phyloP scores from a whole-genome alignment of 139 green algal genomes.

The Nannochloris sp. region DNA sequence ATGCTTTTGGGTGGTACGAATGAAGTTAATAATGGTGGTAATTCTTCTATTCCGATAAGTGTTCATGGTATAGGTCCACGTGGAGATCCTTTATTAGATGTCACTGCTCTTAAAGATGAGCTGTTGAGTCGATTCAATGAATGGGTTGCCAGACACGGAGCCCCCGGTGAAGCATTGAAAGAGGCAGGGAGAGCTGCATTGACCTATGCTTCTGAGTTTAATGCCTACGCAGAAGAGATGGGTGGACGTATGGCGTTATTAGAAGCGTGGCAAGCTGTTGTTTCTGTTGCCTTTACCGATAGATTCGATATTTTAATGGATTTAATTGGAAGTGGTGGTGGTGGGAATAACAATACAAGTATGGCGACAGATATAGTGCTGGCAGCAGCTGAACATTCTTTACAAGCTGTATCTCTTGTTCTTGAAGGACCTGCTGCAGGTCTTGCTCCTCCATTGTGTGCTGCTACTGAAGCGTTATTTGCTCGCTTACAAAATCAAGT shows the following conservation, averaged over 20 bases:
- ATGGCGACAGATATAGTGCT: background rate
- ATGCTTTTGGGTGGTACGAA: background rate
- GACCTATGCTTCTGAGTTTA: constrained; percentile 46
- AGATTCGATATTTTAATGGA: constrained; percentile 28
- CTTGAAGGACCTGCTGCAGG: background rate
- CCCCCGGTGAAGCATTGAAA: constrained; percentile 18
- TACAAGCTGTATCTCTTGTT: background rate
- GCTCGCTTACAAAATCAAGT: constrained; percentile 17
- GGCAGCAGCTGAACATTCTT: background rate
- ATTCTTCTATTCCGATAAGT: background rate
- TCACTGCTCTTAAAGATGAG: constrained; percentile 27
- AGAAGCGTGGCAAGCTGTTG: constrained; percentile 44
- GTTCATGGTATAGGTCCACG: constrained; percentile 2
- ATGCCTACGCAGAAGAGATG: constrained; percentile 37
- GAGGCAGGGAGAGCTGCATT: constrained; percentile 38
- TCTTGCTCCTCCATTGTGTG: constrained; percentile 24
- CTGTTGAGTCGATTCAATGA: constrained; percentile 24
- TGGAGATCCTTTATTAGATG: constrained; percentile 26
- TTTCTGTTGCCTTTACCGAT: constrained; percentile 43
- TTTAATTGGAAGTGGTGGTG: constrained; percentile 2
- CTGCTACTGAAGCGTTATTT: constrained; percentile 36
- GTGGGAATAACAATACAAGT: background rate
- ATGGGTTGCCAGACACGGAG: constrained; percentile 12
- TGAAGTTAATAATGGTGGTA: constrained; percentile 3
- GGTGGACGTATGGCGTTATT: constrained; percentile 35